These are phyloP conservation scores for Exophiala sp. DNA, from an alignment of 2,329 filamentous ascomycete genomes.

Conservation along the genomic window DNA sequence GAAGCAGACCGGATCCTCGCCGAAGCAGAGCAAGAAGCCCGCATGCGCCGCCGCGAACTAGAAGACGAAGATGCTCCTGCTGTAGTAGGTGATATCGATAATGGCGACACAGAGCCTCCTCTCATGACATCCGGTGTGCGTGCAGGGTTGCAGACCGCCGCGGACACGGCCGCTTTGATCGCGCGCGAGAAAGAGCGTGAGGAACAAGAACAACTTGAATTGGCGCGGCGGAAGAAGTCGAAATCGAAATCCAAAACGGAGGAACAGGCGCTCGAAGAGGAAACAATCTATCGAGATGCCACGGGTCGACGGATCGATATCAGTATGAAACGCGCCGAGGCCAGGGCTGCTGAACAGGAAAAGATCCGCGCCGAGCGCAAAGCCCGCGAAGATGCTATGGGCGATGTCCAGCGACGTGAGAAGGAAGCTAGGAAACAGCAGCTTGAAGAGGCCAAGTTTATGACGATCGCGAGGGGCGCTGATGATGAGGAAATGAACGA, in stretches of 20 bases:
- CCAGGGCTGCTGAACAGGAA: constrained; percentile 70
- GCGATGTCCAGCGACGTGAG: constrained; percentile 73
- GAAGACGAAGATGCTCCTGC: constrained; percentile 47
- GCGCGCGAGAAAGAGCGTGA: constrained; percentile 38
- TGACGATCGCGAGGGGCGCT: constrained; percentile 71
- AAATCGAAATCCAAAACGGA: constrained; percentile 2
- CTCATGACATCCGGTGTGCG: constrained; percentile 83
- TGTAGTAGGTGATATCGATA: constrained; percentile 32
- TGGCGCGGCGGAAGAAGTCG: background rate
- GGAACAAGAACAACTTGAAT: constrained; percentile 50
- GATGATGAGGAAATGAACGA: constrained; percentile 83
- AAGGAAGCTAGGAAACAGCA: constrained; percentile 59
- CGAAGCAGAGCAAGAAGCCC: constrained; percentile 62
- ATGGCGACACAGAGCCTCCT: constrained; percentile 21
- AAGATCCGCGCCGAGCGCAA: constrained; percentile 58
- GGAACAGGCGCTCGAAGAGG: constrained; percentile 50
- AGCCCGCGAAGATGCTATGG: constrained; percentile 66
- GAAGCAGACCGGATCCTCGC: constrained; percentile 72
- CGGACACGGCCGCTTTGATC: constrained; percentile 65
- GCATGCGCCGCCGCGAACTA: constrained; percentile 42
- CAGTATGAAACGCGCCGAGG: constrained; percentile 81
- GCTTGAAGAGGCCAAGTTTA: constrained; percentile 72
- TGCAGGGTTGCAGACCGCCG: constrained; percentile 79
- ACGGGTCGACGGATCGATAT: constrained; percentile 92
- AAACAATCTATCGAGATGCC: constrained; percentile 93